Conservation (phyloP, 2,329 filamentous ascomycete species). For the Nigrospora sphaerica region DNA sequence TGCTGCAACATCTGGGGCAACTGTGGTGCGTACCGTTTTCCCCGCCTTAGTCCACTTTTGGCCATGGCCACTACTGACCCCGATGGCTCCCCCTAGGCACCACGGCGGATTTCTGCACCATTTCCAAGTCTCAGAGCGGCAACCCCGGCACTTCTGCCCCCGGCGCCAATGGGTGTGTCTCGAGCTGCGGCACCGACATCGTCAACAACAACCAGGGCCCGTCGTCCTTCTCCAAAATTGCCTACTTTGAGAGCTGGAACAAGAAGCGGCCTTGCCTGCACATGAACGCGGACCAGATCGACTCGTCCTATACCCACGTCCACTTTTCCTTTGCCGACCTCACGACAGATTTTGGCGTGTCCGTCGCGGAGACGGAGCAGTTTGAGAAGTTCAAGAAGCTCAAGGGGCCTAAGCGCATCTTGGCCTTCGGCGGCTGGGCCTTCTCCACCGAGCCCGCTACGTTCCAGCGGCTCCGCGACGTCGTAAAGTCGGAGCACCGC, state of each 20-base stretch:
- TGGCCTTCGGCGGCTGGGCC: constrained; percentile 33
- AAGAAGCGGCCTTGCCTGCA: constrained; percentile 20
- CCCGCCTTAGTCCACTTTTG: no score
- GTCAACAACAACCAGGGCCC: constrained; percentile 1
- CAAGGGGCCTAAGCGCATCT: constrained; percentile 19
- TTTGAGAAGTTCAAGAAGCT: constrained; percentile 18
- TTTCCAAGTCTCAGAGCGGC: constrained; percentile 12
- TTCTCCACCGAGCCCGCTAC: constrained; percentile 24
- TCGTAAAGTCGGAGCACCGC: constrained; percentile 18
- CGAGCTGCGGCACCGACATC: constrained; percentile 23
- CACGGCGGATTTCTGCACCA: constrained; percentile 24
- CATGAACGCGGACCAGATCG: constrained; percentile 13
- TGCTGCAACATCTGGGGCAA: not conserved
- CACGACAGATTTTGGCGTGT: constrained; percentile 13
- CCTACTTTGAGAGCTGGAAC: constrained; percentile 28
- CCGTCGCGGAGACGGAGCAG: constrained; percentile 7
- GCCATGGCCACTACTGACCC: no score
- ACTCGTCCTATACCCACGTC: constrained; percentile 20
- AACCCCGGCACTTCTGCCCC: constrained; percentile 20
- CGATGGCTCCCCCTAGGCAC: no score
- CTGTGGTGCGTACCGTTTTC: no score
- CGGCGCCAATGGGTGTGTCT: constrained; percentile 23
- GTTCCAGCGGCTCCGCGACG: constrained; percentile 24
- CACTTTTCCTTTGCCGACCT: constrained; percentile 29
- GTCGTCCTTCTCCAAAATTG: constrained; percentile 7